These are phyloP conservation scores for Coemansia sp. DNA, from an alignment of 192 early-diverging fungal genomes.

Conservation along the genomic window DNA sequence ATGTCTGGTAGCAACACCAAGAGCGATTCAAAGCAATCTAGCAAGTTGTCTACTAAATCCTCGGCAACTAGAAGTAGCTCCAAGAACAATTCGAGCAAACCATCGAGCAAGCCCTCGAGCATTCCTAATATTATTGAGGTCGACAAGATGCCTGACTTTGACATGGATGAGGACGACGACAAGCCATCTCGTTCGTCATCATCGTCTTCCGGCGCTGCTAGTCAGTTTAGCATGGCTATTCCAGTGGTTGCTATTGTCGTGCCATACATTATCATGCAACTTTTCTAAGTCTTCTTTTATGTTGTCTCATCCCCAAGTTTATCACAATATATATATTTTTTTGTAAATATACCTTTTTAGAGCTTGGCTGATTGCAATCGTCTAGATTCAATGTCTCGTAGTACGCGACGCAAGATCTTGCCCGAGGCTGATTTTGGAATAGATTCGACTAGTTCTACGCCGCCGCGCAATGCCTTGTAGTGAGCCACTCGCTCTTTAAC, in stretches of 20 bases:
- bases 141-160: neutral
- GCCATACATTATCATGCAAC: neutral
- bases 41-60: neutral
- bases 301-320: neutral
- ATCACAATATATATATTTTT: too few relatives aligned
- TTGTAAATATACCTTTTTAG: constrained; percentile 5
- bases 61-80: neutral
- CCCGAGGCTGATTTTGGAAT: constrained; percentile 81
- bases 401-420: constrained; percentile 78
- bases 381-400: constrained; percentile 42
- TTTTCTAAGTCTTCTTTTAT: neutral
- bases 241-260: neutral
- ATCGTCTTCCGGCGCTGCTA: neutral
- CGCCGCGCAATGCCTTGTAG: constrained; percentile 80
- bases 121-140: neutral
- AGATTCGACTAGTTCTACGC: constrained; percentile 67
- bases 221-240: neutral
- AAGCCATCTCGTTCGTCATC: too few relatives aligned
- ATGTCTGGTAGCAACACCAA: neutral
- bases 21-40: neutral
- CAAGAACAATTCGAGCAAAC: neutral
- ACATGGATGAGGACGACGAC: neutral
- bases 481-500: constrained; percentile 63
- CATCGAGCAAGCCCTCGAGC: neutral
- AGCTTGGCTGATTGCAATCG: constrained; percentile 25